These are phyloP conservation scores for Vaccinium corymbosum DNA, from an alignment of 148 eudicot species.

Conservation along the genomic window DNA sequence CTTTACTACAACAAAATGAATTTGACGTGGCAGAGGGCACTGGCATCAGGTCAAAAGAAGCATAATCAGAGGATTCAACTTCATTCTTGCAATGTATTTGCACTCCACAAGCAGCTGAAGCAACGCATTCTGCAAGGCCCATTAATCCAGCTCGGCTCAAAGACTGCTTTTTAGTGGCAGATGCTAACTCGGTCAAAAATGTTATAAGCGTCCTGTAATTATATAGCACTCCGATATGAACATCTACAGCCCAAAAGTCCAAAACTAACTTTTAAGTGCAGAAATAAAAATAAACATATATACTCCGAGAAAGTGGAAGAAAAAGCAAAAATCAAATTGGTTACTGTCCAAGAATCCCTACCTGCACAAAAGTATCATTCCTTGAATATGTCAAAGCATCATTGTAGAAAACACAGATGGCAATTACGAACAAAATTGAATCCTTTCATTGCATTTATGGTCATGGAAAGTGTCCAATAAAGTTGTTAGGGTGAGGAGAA, in stretches of 20 bases:
- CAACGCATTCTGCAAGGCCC: slow-evolving; percentile 67
- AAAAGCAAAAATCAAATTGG: background rate
- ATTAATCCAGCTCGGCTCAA: slow-evolving; percentile 87
- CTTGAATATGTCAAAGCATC: background rate
- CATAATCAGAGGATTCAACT: slow-evolving; percentile 19
- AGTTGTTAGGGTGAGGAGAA: background rate
- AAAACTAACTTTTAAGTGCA: background rate
- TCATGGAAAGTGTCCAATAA: background rate
- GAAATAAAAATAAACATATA: background rate
- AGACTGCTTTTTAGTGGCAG: slow-evolving; percentile 54
- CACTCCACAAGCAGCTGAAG: slow-evolving; percentile 41
- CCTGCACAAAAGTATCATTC: background rate
- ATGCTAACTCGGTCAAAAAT: slow-evolving; percentile 62
- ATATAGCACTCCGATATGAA: slow-evolving; percentile 8
- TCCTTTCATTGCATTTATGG: slow-evolving; percentile 1
- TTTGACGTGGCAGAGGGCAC: slow-evolving; percentile 18
- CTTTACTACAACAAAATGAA: slow-evolving; percentile 33
- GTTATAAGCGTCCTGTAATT: slow-evolving; percentile 55
- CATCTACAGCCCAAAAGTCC: background rate
- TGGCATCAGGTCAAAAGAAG: slow-evolving; percentile 23
- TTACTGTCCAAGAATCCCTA: background rate
- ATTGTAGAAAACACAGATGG: background rate
- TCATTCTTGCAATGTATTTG: slow-evolving; percentile 22
- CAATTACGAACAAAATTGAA: background rate
- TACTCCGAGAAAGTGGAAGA: background rate